Percentiles rank a stretch among this genome's conserved stretches.
phyloP scores from a whole-genome alignment of 2,329 filamentous ascomycete genomes.

The Aureobasidium sp. region DNA sequence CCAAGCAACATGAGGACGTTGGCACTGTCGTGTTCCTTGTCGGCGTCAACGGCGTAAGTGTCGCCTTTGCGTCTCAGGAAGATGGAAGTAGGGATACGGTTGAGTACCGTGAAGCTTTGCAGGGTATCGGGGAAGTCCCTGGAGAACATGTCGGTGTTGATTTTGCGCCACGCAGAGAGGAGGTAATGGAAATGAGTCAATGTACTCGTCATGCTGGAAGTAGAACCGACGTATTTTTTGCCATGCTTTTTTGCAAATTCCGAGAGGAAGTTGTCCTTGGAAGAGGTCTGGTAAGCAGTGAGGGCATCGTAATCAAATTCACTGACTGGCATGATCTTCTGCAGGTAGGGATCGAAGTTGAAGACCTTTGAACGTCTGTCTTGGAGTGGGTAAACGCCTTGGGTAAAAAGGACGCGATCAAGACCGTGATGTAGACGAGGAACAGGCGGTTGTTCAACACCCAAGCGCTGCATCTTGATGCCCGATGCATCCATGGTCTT shows the following conservation, averaged over 20 bases:
- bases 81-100: conserved; percentile 65
- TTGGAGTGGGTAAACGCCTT: conserved; percentile 83
- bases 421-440: conserved; percentile 65
- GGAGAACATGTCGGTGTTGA: conserved; percentile 61
- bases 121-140: conserved; percentile 51
- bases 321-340: conserved; percentile 82
- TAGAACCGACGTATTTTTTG: conserved; percentile 86
- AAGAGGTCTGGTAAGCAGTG: conserved; percentile 84
- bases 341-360: conserved; percentile 94
- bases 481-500: neutral
- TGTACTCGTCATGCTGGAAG: conserved; percentile 88
- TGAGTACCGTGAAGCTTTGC: conserved; percentile 60
- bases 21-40: conserved; percentile 80
- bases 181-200: conserved; percentile 89
- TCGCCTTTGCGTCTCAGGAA: conserved; percentile 79
- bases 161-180: conserved; percentile 69
- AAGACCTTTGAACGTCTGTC: conserved; percentile 80
- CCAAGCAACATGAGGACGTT: conserved; percentile 88
- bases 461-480: neutral
- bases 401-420: conserved; percentile 90
- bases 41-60: conserved; percentile 87
- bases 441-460: conserved; percentile 42
- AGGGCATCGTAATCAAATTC: conserved; percentile 90
- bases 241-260: conserved; percentile 55
- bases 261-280: conserved; percentile 67